These are phyloP conservation scores for Neurospora sp. DNA, from an alignment of 2,329 filamentous ascomycete species.

Conservation along the genomic window DNA sequence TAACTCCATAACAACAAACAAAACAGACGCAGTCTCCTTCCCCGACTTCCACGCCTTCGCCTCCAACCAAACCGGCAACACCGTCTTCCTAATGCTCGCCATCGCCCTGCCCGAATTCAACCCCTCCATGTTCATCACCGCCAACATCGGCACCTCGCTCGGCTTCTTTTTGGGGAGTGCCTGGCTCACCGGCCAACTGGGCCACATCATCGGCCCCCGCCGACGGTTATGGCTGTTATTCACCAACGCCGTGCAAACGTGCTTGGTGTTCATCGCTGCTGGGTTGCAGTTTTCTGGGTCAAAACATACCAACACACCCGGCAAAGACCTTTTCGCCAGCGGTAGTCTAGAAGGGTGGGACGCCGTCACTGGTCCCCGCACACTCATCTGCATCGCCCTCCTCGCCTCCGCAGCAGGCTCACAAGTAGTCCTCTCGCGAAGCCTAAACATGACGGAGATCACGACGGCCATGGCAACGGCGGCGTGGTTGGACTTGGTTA, in stretches of 20 bases:
- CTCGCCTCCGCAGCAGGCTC: no score
- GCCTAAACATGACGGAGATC: conserved; percentile 43
- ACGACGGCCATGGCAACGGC: conserved; percentile 57
- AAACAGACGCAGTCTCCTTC: conserved; percentile 44
- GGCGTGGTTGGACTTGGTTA: conserved; percentile 50
- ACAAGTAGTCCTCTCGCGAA: no score
- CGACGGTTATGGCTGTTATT: conserved; percentile 43
- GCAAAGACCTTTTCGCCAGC: conserved; percentile 17
- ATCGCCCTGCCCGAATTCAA: conserved; percentile 38
- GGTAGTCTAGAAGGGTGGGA: neutral
- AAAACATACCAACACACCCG: conserved; percentile 21
- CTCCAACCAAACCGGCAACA: conserved; percentile 58
- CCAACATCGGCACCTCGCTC: conserved; percentile 46
- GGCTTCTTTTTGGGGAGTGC: conserved; percentile 42
- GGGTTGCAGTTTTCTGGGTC: conserved; percentile 29
- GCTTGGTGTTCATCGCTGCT: conserved; percentile 43
- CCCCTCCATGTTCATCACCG: conserved; percentile 38
- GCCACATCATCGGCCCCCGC: conserved; percentile 41
- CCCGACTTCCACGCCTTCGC: conserved; percentile 53
- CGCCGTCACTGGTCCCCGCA: conserved; percentile 22
- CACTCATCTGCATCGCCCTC: conserved; percentile 34
- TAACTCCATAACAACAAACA: no score
- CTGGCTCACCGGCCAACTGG: conserved; percentile 45
- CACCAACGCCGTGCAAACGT: conserved; percentile 45
- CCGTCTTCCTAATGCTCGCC: conserved; percentile 46